These are phyloP conservation scores for Tarenaya hassleriana DNA, from an alignment of 345 rosid genomes.

Conservation along the genomic window DNA sequence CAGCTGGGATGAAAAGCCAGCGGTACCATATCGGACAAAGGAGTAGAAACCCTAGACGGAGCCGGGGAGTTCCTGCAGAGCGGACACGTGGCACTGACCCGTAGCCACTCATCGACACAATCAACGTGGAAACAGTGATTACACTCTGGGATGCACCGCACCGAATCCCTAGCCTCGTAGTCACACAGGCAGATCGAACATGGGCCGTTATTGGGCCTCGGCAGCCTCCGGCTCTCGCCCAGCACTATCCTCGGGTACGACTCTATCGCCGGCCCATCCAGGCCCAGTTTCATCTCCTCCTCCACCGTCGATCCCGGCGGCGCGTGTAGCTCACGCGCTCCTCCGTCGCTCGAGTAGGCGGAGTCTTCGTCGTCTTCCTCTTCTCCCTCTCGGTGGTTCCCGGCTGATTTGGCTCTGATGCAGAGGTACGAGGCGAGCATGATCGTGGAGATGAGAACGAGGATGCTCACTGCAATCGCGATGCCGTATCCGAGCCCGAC, in stretches of 20 bases:
- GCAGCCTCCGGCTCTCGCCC: slow-evolving; percentile 56
- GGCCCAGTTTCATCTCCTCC: slow-evolving; percentile 31
- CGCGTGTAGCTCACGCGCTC: neutral
- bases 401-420: slow-evolving; percentile 38
- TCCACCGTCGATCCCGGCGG: slow-evolving; percentile 8
- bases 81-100: slow-evolving; percentile 64
- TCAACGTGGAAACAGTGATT: slow-evolving; percentile 66
- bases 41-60: slow-evolving; percentile 41
- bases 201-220: slow-evolving; percentile 48
- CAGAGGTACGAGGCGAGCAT: slow-evolving; percentile 73
- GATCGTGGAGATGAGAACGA: slow-evolving; percentile 66
- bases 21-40: slow-evolving; percentile 53
- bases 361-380: neutral
- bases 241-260: slow-evolving; percentile 50
- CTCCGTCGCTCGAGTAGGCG: slow-evolving; percentile 9
- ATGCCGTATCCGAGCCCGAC: slow-evolving; percentile 79
- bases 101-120: slow-evolving; percentile 69
- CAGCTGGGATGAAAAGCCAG: slow-evolving; percentile 44
- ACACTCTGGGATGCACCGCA: slow-evolving; percentile 61
- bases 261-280: slow-evolving; percentile 37
- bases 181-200: slow-evolving; percentile 68
- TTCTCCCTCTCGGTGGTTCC: neutral
- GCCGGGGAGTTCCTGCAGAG: slow-evolving; percentile 63
- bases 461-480: slow-evolving; percentile 69
- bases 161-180: slow-evolving; percentile 40